Evolutionary conservation across 106 monocot species (phyloP).

Genomic region (Iris macrosiphon): DNA sequence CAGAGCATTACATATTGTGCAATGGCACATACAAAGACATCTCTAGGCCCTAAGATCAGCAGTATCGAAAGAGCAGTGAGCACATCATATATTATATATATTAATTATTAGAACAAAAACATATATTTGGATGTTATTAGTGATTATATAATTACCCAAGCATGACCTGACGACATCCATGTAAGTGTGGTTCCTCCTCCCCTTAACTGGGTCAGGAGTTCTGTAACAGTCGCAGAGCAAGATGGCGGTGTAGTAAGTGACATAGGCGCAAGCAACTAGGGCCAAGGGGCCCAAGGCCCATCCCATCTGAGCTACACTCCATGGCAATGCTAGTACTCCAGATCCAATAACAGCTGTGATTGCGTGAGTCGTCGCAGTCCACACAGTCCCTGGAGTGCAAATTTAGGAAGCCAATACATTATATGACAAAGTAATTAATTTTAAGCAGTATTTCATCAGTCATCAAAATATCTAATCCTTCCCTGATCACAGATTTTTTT

Average conservation of each 20-base stretch:
- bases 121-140: neutral
- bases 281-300: slow-evolving; percentile 64
- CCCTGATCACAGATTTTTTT: too few species aligned
- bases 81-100: neutral
- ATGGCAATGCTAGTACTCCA: slow-evolving; percentile 70
- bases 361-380: slow-evolving; percentile 68
- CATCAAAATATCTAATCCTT: too few species aligned
- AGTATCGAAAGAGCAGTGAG: neutral
- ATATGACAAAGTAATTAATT: too few species aligned
- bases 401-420: too few species aligned
- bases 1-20: slow-evolving; percentile 53
- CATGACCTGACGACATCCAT: slow-evolving; percentile 64
- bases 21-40: slow-evolving; percentile 50
- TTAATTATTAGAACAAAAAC: neutral
- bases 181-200: slow-evolving; percentile 70
- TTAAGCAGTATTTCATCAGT: too few species aligned
- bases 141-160: slow-evolving; percentile 31
- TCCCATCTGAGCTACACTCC: slow-evolving; percentile 84
- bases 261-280: slow-evolving; percentile 36
- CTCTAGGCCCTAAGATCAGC: slow-evolving; percentile 28
- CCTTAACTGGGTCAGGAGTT: slow-evolving; percentile 60
- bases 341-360: slow-evolving; percentile 69
- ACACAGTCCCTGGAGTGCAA: slow-evolving; percentile 78
- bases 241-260: slow-evolving; percentile 60
- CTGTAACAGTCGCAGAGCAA: slow-evolving; percentile 68